Conservation (phyloP, 2,329 filamentous ascomycete species). For the Botrytis elliptica region DNA sequence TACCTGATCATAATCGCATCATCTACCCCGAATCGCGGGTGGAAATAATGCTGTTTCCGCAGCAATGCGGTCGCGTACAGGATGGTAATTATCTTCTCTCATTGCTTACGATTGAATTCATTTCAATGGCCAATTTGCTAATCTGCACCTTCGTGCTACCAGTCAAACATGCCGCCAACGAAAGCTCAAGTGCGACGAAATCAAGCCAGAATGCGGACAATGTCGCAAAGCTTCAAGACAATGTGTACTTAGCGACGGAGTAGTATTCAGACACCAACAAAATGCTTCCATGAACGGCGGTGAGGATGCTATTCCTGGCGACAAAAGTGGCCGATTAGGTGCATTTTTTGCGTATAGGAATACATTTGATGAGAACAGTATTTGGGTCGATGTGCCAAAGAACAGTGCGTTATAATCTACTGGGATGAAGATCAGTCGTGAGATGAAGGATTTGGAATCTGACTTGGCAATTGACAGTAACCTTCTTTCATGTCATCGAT, state of each 20-base stretch:
- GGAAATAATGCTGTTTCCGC: constrained; percentile 20
- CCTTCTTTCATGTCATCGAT: constrained; percentile 61
- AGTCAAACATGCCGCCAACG: constrained; percentile 57
- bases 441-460: constrained; percentile 30
- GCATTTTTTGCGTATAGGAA: constrained; percentile 67
- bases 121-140: constrained; percentile 16
- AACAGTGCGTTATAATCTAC: constrained; percentile 44
- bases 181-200: constrained; percentile 65
- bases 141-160: constrained; percentile 12
- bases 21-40: neutral
- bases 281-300: constrained; percentile 65
- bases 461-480: constrained; percentile 42
- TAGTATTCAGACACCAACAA: constrained; percentile 67
- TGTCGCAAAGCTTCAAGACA: constrained; percentile 57
- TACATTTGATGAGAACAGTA: constrained; percentile 58
- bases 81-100: constrained; percentile 35
- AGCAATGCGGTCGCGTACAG: constrained; percentile 42
- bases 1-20: neutral
- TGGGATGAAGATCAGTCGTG: neutral
- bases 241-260: constrained; percentile 59
- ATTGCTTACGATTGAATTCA: neutral
- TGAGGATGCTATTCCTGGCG: constrained; percentile 39
- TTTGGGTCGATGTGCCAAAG: constrained; percentile 63
- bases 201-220: constrained; percentile 59
- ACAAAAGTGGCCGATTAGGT: constrained; percentile 46